Evolutionary conservation across 768 basidiomycete genomes (phyloP), one percentile per base, ranked within the genome.

Genomic region (Macrolepiota dolichaula): DNA sequence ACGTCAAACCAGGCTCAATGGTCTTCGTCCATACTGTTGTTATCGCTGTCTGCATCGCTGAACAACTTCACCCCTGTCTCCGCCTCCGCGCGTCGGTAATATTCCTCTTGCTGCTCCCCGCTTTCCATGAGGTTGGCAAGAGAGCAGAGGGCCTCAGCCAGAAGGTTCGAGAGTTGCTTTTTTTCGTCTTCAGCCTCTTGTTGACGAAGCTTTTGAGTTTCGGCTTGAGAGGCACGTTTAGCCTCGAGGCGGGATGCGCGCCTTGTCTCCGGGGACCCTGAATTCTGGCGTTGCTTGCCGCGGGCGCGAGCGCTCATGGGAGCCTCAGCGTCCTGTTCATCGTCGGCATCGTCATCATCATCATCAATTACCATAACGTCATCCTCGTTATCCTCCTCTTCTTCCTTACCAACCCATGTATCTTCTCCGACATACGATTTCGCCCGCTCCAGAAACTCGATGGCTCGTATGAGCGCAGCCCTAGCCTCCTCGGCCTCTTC

Each of bases 401-500:
- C 52, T 24, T 62, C 59, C 47, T 53, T 49, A 10, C 38, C 51
- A 35, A 40, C 32, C 38, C 22, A 57, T 46, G 38, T 63, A 42
- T 65, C 66, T 29, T 59, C 57, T 38, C 61, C 62, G 6, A 67
- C 67, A 9, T 67, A 67, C 69, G 66, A 73, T 42, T 71, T 71
- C 44, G 79, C 79, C 32, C 73, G 71, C 62, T 79, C 77, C 29
- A 81, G 75, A 56, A 76, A 79, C 49, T 68, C 72, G 46, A 80
- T 63, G 44, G 84, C 84, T 59, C 75, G 77, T 19, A 63, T 66
- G 25, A 87, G 69, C 1, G 75, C 81, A 61, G 83, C 81, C 51
- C 86, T 71, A 22, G 83, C 85, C 29, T 86, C 85, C 52, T 77
- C 72, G 17, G 85, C 86, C 15, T 84, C 82, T 64, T 80, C 78